phyloP scores from a whole-genome alignment of 306 rosid species.

The Fragaria vesca region DNA sequence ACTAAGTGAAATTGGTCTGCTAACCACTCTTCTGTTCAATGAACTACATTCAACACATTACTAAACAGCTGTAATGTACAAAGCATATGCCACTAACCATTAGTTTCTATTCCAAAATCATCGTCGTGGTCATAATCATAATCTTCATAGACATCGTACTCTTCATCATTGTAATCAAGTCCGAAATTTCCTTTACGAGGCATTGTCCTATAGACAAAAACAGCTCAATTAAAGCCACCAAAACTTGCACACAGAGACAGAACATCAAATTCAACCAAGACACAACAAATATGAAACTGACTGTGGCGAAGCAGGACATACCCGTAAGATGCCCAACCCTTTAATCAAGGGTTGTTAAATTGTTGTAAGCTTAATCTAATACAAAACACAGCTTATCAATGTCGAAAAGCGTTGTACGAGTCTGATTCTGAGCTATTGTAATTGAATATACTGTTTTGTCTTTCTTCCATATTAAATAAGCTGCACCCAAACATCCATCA shows the following conservation, averaged over 20 bases:
- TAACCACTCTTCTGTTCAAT: background rate
- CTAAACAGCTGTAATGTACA: background rate
- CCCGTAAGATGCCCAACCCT: conserved; percentile 24
- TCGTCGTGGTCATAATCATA: conserved; percentile 33
- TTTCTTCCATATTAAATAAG: conserved; percentile 26
- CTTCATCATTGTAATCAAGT: conserved; percentile 54
- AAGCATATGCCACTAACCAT: conserved; percentile 39
- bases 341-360: background rate
- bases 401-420: background rate
- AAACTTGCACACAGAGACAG: conserved; percentile 12
- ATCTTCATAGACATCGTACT: conserved; percentile 49
- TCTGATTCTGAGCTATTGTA: background rate
- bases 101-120: conserved; percentile 42
- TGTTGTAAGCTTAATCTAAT: conserved; percentile 17
- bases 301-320: conserved; percentile 13
- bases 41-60: background rate
- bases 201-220: conserved; percentile 43
- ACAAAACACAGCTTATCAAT: conserved; percentile 3
- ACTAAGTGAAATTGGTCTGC: background rate
- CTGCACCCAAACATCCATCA: conserved; percentile 19
- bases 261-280: background rate
- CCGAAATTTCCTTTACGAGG: conserved; percentile 76
- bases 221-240: conserved; percentile 9
- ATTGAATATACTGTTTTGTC: conserved; percentile 8
- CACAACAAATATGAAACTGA: background rate